Evolutionary conservation across 2,329 filamentous ascomycete species (phyloP), one percentile per base, ranked within the genome.

Genomic region (Gremmenia infestans): DNA sequence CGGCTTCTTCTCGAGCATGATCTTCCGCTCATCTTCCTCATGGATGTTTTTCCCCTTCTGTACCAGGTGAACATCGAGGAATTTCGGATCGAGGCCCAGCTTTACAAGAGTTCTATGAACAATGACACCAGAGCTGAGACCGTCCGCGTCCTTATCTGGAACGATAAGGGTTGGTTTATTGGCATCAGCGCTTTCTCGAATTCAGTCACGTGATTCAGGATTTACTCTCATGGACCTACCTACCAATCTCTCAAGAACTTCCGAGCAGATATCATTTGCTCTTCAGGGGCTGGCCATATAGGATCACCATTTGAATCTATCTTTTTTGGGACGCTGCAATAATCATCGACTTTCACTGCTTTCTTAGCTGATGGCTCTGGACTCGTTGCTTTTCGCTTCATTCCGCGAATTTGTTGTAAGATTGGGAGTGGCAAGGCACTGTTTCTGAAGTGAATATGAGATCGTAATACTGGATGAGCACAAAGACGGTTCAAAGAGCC

Each of bases 81-180:
- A 70, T 6, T 74, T 68, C 7, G 74, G 60, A 9, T 78, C 68
- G 0, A 87, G 74, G 2, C 85, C 85, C 0, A 88, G 77, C 1
- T 81, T 70, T 1, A 78, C 68, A 3, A 88, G 72, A 0, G 83
- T 86, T 53, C 78, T 80, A 54, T 81, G 74, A 2, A 88, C 67
- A 32, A 88, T 87, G 1, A 80, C 79, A 0, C 85, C 86, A 2
- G 85, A 81, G 2, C 80, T 80, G 3, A 89, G 72, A 0, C 85
- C 86, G 67, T 88, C 85, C 2, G 83, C 83, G 62, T 88, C 85
- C 64, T 87, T 88, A 65, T 88, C 85, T 0, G 86, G 86, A 0
- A 87, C 76, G 14, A 89, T 82, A 17, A 88, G 69, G 1, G 79
- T 81, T 37, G 71, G 74, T 54, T 81, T 75, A 9, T 76, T 70